Evolutionary conservation across 257 asterid genomes (phyloP), one percentile per base, ranked within the genome.

Genomic region (Solanum tarijense): DNA sequence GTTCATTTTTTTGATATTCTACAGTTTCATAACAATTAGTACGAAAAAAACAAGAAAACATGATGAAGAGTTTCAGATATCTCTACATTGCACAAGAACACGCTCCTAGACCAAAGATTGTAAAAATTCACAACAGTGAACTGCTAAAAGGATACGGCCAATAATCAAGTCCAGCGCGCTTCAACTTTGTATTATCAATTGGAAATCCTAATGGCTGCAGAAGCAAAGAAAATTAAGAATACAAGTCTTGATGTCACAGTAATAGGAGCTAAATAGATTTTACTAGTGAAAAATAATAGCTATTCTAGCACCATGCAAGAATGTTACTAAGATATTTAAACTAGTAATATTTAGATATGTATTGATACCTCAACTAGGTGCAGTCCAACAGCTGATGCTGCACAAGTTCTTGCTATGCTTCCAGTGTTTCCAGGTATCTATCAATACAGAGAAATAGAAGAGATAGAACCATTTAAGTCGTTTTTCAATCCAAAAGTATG

Each of bases 371-470:
- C 96, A 88, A 97, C 93, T 84, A 96, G 92, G 91, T 96, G 99
- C 89, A 97, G 92, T 86, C 96, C 95, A 92, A 97, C 99, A 87
- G 96, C 95, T 35, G 98, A 95, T 38, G 99, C 99, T 87, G 98
- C 99, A 93, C 99, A 97, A 52, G 96, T 94, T 90, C 99, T 94
- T 82, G 99, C 99, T 32, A 94, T 94, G 94, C 96, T 93, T 89
- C 99, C 99, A 6, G 98, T 92, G 91, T 96, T 97, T 88, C 99
- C 99, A 86, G 98, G 98, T 90, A 97, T 95, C 98, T 97, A 93
- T 66, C 88, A 86, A 27, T 48, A 48, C 11, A 89, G 87, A 89
- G 88, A 76, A 81, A 91, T 76, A 88, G 65, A 82, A 87, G 82
- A 48, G 39, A 87, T 92, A 87, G 86, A 90, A 78, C 62, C 82